Conservation (phyloP, 129 eudicot species). For the Deinandra increscens region DNA sequence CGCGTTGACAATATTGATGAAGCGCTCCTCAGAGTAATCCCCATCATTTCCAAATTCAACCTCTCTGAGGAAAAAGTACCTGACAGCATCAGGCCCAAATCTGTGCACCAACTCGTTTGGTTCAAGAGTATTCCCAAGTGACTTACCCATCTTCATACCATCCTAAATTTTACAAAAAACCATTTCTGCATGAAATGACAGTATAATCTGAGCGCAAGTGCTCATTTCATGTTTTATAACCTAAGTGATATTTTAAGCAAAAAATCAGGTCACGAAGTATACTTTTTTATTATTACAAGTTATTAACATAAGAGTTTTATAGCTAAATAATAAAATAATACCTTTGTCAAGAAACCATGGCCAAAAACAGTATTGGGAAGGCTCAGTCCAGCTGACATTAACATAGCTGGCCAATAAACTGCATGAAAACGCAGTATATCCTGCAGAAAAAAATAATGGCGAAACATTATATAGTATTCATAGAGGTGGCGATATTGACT, state of each 20-base stretch:
- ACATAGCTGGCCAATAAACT: constrained; percentile 99
- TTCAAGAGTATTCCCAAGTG: constrained; percentile 94
- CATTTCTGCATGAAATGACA: constrained; percentile 61
- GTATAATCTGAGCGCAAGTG: constrained; percentile 31
- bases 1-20: constrained; percentile 85
- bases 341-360: constrained; percentile 98
- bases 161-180: constrained; percentile 72
- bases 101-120: constrained; percentile 79
- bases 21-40: constrained; percentile 93
- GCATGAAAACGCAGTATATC: constrained; percentile 99
- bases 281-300: neutral
- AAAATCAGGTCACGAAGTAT: constrained; percentile 6
- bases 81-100: constrained; percentile 87
- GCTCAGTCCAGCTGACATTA: constrained; percentile 90
- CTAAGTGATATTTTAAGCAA: neutral
- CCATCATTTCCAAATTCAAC: constrained; percentile 97
- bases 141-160: constrained; percentile 99
- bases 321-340: constrained; percentile 25
- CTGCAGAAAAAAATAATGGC: constrained; percentile 47
- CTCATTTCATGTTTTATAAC: constrained; percentile 10
- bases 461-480: neutral
- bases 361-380: constrained; percentile 92
- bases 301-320: neutral
- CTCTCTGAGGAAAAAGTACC: constrained; percentile 95
- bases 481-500: neutral